A percentile compares a stretch with the other conserved stretches of the same genome.
Conservation (phyloP, 2,329 filamentous ascomycete genomes). For the Pseudovirgaria hyperparasitica region DNA sequence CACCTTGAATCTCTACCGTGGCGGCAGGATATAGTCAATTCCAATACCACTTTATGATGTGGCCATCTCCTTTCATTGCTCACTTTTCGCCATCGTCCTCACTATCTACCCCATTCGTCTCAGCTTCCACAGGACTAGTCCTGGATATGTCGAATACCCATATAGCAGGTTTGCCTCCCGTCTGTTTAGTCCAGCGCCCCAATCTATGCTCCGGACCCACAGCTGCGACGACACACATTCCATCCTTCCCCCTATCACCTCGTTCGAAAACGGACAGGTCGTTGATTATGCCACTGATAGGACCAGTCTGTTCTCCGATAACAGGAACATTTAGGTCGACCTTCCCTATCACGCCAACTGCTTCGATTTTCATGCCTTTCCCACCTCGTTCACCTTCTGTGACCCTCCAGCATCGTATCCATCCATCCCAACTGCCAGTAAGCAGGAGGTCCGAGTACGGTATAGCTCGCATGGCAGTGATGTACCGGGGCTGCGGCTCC, state of each 20-base stretch:
- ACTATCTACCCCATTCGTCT: conserved; percentile 10
- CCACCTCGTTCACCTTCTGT: conserved; percentile 65
- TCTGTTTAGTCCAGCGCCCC: conserved; percentile 62
- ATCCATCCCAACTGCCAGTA: conserved; percentile 89
- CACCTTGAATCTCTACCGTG: conserved; percentile 23
- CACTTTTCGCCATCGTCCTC: conserved; percentile 5
- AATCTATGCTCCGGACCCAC: conserved; percentile 77
- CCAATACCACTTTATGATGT: no score
- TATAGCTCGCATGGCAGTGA: conserved; percentile 75
- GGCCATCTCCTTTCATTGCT: no score
- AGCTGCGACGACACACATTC: conserved; percentile 73
- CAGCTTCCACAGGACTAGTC: conserved; percentile 12
- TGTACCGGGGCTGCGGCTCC: conserved; percentile 62
- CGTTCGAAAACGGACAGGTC: conserved; percentile 79
- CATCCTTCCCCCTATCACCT: conserved; percentile 58
- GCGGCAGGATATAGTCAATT: conserved; percentile 16
- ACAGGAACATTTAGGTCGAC: conserved; percentile 6
- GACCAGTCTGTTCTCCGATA: conserved; percentile 10
- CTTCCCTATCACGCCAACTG: conserved; percentile 52
- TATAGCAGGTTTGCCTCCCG: conserved; percentile 69
- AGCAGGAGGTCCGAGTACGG: conserved; percentile 86
- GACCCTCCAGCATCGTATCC: conserved; percentile 72
- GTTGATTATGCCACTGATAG: conserved; percentile 69
- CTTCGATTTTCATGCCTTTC: conserved; percentile 50
- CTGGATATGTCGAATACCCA: conserved; percentile 68